Evolutionary conservation across 495 filamentous ascomycete genomes (phyloP), one percentile per base, ranked within the genome.

Genomic region (Neurospora cerealis): DNA sequence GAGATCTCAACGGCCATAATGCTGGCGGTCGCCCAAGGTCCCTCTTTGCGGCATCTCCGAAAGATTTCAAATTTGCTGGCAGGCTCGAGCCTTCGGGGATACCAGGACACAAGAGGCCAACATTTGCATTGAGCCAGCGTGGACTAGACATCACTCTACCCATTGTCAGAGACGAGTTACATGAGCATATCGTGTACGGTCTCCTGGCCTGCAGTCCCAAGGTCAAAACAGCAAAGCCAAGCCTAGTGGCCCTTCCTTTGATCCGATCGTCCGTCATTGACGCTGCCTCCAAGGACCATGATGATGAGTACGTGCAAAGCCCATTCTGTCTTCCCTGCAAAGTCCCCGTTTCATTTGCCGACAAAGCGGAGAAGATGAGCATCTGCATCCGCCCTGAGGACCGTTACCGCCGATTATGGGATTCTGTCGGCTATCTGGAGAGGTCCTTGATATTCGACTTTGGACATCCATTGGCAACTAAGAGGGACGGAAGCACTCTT

Each of bases 281-380:
- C 5, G 5, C 0, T 0, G 48, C 21, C 0, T 60, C 24, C 7
- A 0, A 0, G 0, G 48, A 15, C 48, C 2, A 28, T 0, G 48
- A 60, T 0, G 48, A 60, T 0, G 48, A 60, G 24, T 60, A 60
- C 1, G 5, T 7, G 0, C 48, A 60, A 60, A 60, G 48, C 2
- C 48, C 48, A 3, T 60, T 24, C 21, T 60, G 48, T 60, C 48
- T 60, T 1, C 48, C 48, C 5, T 60, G 48, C 48, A 60, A 28
- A 15, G 48, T 60, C 0, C 48, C 48, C 0, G 21, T 1, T 15
- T 60, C 48, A 2, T 60, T 28, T 0, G 4, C 48, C 48, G 24
- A 15, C 5, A 15, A 0, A 7, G 48, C 48, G 2, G 0, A 28
- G 48, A 28, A 0, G 11, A 15, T 60, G 24, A 60, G 5, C 0